Base-by-base conservation (phyloP, 2,329 filamentous ascomycete genomes). In the Fonsecaea erecta region DNA sequence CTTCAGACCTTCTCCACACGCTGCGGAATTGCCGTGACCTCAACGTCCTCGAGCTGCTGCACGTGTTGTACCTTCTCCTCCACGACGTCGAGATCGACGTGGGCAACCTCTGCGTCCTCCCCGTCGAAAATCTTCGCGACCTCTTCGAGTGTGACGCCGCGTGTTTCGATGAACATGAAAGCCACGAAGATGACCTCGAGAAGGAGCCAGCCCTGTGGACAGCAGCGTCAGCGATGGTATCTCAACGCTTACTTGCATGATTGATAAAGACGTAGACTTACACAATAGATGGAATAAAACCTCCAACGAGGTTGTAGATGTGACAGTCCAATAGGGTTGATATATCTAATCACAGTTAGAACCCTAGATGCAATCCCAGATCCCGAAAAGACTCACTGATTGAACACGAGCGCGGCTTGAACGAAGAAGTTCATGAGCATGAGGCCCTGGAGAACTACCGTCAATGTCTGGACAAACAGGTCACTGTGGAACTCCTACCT, bases 71-170 rank as follows among this genome's bases (percentile, higher is more conserved):
- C 35, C 24, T 35, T 52, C 34, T 70, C 52, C 24, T 56, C 12
- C 2, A 53, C 66, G 73, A 85, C 81, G 28, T 81, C 77, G 52
- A 87, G 76, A 72, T 85, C 81, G 69, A 74, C 69, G 2, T 71
- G 72, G 37, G 70, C 71, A 16, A 57, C 62, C 9, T 60, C 18
- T 7, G 57, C 57, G 34, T 60, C 57, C 18, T 60, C 57, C 6
- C 57, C 57, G 57, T 70, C 58, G 24, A 93, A 93, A 68, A 93
- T 88, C 16, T 86, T 85, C 69, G 91, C 89, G 75, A 92, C 88
- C 74, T 93, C 89, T 73, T 93, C 90, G 43, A 86, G 78, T 32
- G 81, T 83, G 53, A 81, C 78, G 53, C 79, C 78, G 70, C 81
- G 81, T 7, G 82, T 84, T 72, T 84, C 82, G 0, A 81, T 88